Evolutionary conservation across 306 rosid genomes (phyloP), one percentile per base, ranked within the genome.

Genomic region (Corylus avellana): DNA sequence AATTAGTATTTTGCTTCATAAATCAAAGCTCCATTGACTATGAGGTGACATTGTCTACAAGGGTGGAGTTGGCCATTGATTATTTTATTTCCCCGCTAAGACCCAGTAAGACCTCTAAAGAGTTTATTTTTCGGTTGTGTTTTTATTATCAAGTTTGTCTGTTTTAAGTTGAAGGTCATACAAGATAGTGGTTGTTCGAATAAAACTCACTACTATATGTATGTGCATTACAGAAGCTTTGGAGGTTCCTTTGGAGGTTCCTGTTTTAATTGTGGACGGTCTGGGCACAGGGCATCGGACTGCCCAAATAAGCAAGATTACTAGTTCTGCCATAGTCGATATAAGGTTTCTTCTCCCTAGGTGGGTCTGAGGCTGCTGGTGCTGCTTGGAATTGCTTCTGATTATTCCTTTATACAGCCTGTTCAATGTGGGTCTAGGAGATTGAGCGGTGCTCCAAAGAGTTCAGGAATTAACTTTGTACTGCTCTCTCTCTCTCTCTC

Each of bases 241-340:
- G 94, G 90, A 68, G 99, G 99, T 27, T 77, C 99, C 74, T 93
- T 93, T 82, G 94, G 90, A 68, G 99, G 99, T 22, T 77, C 99
- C 58, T 96, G 99, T 82, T 96, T 96, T 80, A 90, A 82, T 69
- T 96, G 99, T 77, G 99, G 98, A 39, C 84, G 76, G 76, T 87
- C 96, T 12, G 99, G 99, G 77, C 99, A 96, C 85, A 86, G 94
- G 50, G 96, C 99, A 42, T 85, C 94, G 27, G 98, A 93, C 51
- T 96, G 98, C 89, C 99, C 99, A 32, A 82, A 53, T 86, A 87
- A 86, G 79, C 81, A 63, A 81, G 89, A 80, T 68, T 90, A 70
- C 29, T 88, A 83, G 85, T 63, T 37, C n/a, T 73, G 25, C 57
- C 55, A 74, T 73, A 78, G 58, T 37, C 80, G 42, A 44, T 48